phyloP scores from a whole-genome alignment of 75 land plant species.

The Picea glauca region DNA sequence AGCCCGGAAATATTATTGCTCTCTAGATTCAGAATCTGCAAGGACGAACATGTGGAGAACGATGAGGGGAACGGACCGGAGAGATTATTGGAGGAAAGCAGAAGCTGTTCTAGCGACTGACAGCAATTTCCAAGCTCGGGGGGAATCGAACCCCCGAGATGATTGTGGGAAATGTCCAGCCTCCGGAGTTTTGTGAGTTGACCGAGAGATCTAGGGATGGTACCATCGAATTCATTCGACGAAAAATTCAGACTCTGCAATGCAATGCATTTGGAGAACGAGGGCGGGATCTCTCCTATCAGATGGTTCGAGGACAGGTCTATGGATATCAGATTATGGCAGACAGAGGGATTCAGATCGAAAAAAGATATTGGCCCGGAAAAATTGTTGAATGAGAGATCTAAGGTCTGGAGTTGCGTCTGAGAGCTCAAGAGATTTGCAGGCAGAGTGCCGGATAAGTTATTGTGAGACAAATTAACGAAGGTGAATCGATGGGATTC shows the following conservation, averaged over 20 bases:
- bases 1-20: conserved; percentile 65
- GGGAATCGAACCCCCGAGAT: conserved; percentile 60
- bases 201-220: conserved; percentile 36
- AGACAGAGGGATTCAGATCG: conserved; percentile 12
- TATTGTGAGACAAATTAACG: conserved; percentile 47
- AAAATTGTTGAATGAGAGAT: conserved; percentile 75
- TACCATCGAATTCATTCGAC: conserved; percentile 43
- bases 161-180: conserved; percentile 64
- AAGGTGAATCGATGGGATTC: conserved; percentile 22
- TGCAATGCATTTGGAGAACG: conserved; percentile 31
- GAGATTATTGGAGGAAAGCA: conserved; percentile 44
- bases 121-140: conserved; percentile 49
- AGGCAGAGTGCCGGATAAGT: conserved; percentile 42
- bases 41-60: conserved; percentile 39
- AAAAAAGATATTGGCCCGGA: conserved; percentile 36
- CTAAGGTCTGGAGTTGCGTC: conserved; percentile 48
- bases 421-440: conserved; percentile 13
- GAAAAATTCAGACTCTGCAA: conserved; percentile 47
- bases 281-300: conserved; percentile 25
- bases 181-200: conserved; percentile 32
- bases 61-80: conserved; percentile 57
- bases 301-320: conserved; percentile 49
- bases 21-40: conserved; percentile 44
- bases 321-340: conserved; percentile 33
- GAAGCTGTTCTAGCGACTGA: conserved; percentile 33